Base-by-base conservation (phyloP, 805 yeast genomes). In the Torulaspora delbrueckii region DNA sequence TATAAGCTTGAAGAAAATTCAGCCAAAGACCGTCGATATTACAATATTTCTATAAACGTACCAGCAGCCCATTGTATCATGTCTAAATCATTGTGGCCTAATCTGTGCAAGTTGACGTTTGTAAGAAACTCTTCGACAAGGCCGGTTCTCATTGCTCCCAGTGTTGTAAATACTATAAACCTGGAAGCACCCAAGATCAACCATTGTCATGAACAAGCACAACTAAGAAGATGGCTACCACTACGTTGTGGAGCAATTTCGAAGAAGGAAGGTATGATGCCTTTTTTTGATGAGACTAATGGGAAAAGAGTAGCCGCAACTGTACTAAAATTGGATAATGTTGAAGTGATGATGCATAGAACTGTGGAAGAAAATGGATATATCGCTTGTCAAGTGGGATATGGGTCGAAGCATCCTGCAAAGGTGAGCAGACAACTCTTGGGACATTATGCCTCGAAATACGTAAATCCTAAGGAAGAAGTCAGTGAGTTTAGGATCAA, bases 241-340 rank as follows among this genome's bases (percentile, higher is more conserved):
- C 65, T 68, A 36, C 80, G 99, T 67, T 82, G 96, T 6, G 99
- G 99, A 9, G 70, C 87, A 16, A 68, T 91, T 24, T 95, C 95
- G 1, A 71, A 80, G 52, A 93, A 93, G 63, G 73, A 84, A 47
- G 98, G 97, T 13, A 91, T 91, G 96, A 81, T 89, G 41, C 80
- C 93, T 12, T 86, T 80, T 77, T 91, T 77, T 60, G 82, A 82
- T 51, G 75, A 76, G 24, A 67, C 68, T 30, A 74, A 74, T 10
- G 98, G 96, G 23, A 73, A 71, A 43, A 81, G 81, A 51, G 66
- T 75, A 44, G 90, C 95, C 2, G 93, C 95, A 40, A 93, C 99
- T 3, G 85, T 93, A 7, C 71, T 93, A 33, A 95, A 89, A 62
- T 77, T 93, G 49, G 85, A 89, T 63, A 79, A 90, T 45, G 86